These are phyloP conservation scores for Erythrobasidium hasegawianum DNA, from an alignment of 1,284 basidiomycete species.

Conservation along the genomic window DNA sequence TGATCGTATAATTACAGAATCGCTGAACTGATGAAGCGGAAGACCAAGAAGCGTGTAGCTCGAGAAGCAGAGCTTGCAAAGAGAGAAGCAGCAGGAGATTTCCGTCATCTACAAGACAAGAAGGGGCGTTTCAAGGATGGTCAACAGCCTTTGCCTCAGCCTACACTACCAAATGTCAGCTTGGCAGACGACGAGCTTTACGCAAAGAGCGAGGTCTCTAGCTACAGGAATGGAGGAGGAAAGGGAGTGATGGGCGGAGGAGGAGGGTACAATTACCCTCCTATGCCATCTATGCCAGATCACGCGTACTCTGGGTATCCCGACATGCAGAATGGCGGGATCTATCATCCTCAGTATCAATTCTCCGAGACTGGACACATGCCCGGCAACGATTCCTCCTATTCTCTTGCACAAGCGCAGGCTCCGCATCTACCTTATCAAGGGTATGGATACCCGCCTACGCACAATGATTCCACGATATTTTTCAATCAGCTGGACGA, in stretches of 20 bases:
- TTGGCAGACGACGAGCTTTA: conserved; percentile 35
- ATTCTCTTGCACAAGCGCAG: conserved; percentile 19
- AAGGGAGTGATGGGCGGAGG: conserved; percentile 5
- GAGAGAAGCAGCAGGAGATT: conserved; percentile 85
- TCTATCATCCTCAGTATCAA: conserved; percentile 19
- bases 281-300: conserved; percentile 17
- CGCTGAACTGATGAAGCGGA: conserved; percentile 83
- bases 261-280: conserved; percentile 27
- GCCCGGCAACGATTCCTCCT: conserved; percentile 11
- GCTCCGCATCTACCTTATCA: neutral
- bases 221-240: conserved; percentile 6
- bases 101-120: conserved; percentile 86
- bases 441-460: conserved; percentile 13
- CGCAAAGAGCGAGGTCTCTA: conserved; percentile 18
- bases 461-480: conserved; percentile 9
- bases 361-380: conserved; percentile 9
- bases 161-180: conserved; percentile 86
- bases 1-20: conserved; percentile 56
- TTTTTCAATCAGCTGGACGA: conserved; percentile 4
- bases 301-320: neutral
- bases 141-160: conserved; percentile 80
- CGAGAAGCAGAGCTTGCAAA: conserved; percentile 77
- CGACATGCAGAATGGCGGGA: neutral
- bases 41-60: conserved; percentile 77
- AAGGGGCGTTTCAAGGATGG: conserved; percentile 69